Evolutionary conservation across 2,329 filamentous ascomycete species (phyloP).

Genomic region (Scytalidium lignicola): DNA sequence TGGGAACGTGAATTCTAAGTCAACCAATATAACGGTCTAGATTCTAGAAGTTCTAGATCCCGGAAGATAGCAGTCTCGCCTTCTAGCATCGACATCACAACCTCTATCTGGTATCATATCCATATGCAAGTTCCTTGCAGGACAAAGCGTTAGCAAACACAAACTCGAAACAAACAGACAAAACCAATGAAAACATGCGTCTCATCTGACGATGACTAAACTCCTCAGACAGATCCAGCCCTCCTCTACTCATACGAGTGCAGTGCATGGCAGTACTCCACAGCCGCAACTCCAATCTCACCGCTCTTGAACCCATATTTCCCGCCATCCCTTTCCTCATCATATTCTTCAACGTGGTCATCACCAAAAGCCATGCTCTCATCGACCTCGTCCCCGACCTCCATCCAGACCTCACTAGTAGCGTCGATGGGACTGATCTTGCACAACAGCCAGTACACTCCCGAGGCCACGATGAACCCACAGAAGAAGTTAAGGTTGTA

Average conservation of each 20-base stretch:
- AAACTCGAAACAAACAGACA: too few relatives aligned
- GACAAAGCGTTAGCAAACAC: not conserved
- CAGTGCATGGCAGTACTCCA: too few relatives aligned
- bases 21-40: not conserved
- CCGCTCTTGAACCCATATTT: not conserved
- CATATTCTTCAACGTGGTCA: constrained; percentile 13
- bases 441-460: constrained; percentile 66
- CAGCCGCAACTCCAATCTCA: not conserved
- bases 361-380: constrained; percentile 30
- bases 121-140: not conserved
- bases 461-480: constrained; percentile 67
- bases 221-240: not conserved
- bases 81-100: not conserved
- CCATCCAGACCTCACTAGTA: constrained; percentile 70
- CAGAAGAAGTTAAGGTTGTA: constrained; percentile 90
- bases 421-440: constrained; percentile 67
- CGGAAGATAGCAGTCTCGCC: not conserved
- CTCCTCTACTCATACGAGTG: not conserved
- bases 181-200: not conserved
- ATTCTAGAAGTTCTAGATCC: not conserved
- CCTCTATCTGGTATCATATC: not conserved
- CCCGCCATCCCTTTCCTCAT: constrained; percentile 11
- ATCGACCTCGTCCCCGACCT: constrained; percentile 62
- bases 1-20: too few relatives aligned
- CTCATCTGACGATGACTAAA: too few relatives aligned